phyloP scores from a whole-genome alignment of 805 yeast genomes.

The Cyberlindnera euphorbiae region DNA sequence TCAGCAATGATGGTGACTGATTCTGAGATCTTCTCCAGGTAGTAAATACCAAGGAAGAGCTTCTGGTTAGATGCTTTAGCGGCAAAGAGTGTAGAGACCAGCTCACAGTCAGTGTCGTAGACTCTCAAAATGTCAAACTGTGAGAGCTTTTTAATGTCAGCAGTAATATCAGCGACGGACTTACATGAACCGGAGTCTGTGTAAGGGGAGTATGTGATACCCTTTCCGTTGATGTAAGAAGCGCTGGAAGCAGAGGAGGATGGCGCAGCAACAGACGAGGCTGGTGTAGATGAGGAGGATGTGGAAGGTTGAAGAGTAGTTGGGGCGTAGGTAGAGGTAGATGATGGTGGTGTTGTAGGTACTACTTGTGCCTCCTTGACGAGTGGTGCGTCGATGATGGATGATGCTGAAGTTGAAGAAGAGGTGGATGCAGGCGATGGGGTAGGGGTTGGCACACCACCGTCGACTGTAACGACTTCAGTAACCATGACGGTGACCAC shows the following conservation, averaged over 20 bases:
- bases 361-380: too few species aligned
- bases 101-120: slow-evolving; percentile 59
- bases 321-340: slow-evolving; percentile 9
- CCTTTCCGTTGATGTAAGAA: slow-evolving; percentile 36
- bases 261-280: slow-evolving; percentile 11
- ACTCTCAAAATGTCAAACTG: slow-evolving; percentile 50
- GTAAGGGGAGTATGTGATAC: slow-evolving; percentile 67
- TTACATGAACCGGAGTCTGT: slow-evolving; percentile 52
- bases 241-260: slow-evolving; percentile 12
- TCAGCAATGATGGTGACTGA: slow-evolving; percentile 40
- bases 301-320: slow-evolving; percentile 2
- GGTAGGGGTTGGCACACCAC: too few species aligned
- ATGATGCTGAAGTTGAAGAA: too few species aligned
- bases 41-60: slow-evolving; percentile 55
- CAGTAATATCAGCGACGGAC: slow-evolving; percentile 38
- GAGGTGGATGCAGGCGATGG: slow-evolving; percentile 14
- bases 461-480: slow-evolving; percentile 20
- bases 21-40: slow-evolving; percentile 37
- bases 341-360: slow-evolving; percentile 7
- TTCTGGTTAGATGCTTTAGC: slow-evolving; percentile 44
- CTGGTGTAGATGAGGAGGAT: slow-evolving; percentile 1
- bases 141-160: slow-evolving; percentile 42
- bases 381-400: too few species aligned
- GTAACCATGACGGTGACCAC: slow-evolving; percentile 36
- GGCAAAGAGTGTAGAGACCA: slow-evolving; percentile 47